Conservation (phyloP, 768 basidiomycete species). For the Boletus subparvulus region DNA sequence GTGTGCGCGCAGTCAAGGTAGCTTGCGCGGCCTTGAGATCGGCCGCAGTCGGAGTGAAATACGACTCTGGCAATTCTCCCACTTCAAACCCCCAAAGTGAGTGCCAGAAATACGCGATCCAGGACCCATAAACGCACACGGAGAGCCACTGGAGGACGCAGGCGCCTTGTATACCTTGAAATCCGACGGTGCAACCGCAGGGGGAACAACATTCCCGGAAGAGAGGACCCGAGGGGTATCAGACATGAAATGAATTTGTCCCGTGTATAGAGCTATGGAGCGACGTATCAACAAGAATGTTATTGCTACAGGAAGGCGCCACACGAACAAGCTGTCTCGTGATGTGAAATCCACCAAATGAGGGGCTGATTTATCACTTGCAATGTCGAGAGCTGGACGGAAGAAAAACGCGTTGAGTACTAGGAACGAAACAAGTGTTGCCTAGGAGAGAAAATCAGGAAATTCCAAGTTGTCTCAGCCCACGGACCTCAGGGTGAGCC, state of each 20-base stretch:
- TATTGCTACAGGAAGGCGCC: constrained; percentile 7
- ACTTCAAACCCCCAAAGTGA: constrained; percentile 18
- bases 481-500: constrained; percentile 64
- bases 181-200: constrained; percentile 14
- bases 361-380: background rate
- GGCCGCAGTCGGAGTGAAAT: constrained; percentile 67
- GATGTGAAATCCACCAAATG: constrained; percentile 4
- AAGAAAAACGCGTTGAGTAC: constrained; percentile 8
- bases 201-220: background rate
- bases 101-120: background rate
- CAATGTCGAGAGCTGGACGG: background rate
- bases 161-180: constrained; percentile 55
- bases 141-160: constrained; percentile 24
- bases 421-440: background rate
- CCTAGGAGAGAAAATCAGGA: constrained; percentile 41
- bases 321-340: constrained; percentile 11
- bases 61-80: constrained; percentile 66
- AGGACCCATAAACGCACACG: constrained; percentile 33
- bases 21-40: constrained; percentile 72
- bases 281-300: constrained; percentile 17
- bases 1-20: constrained; percentile 57
- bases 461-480: constrained; percentile 65
- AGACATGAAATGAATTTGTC: constrained; percentile 24
- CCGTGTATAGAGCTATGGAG: constrained; percentile 13
- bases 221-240: constrained; percentile 16